These are phyloP conservation scores for Pythium dissimile DNA, from an alignment of 352 stramenopile species.

Conservation along the genomic window DNA sequence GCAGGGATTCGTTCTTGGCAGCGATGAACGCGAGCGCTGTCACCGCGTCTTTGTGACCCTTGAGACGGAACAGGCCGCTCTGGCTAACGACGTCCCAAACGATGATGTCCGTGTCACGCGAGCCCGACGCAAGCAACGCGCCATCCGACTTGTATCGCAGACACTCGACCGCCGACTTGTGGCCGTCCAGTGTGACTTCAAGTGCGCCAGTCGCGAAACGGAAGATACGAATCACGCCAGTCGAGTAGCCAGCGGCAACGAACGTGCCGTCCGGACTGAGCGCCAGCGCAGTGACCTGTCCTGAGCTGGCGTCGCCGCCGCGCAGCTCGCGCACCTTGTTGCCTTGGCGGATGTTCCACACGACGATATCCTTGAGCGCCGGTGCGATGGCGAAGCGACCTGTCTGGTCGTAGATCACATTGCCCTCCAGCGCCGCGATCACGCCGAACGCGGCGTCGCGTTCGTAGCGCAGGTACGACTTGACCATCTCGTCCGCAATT, in stretches of 20 bases:
- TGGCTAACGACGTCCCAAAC: constrained; percentile 93
- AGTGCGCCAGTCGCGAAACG: constrained; percentile 69
- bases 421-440: constrained; percentile 85
- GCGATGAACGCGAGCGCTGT: constrained; percentile 88
- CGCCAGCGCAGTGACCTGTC: constrained; percentile 77
- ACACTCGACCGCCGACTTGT: constrained; percentile 76
- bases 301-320: constrained; percentile 19
- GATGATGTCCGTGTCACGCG: constrained; percentile 91
- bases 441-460: constrained; percentile 88
- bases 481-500: constrained; percentile 55
- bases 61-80: constrained; percentile 86
- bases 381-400: constrained; percentile 84
- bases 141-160: constrained; percentile 78
- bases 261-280: constrained; percentile 75
- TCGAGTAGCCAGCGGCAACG: constrained; percentile 84
- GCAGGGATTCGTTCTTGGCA: constrained; percentile 30
- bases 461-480: constrained; percentile 93
- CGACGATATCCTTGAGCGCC: constrained; percentile 86
- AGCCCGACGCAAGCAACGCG: constrained; percentile 79
- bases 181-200: constrained; percentile 86
- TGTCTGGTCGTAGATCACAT: constrained; percentile 85
- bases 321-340: constrained; percentile 77
- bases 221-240: constrained; percentile 75
- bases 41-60: constrained; percentile 92
- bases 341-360: constrained; percentile 92